Conservation (phyloP, 805 yeast species). For the Candida peoriensis region DNA sequence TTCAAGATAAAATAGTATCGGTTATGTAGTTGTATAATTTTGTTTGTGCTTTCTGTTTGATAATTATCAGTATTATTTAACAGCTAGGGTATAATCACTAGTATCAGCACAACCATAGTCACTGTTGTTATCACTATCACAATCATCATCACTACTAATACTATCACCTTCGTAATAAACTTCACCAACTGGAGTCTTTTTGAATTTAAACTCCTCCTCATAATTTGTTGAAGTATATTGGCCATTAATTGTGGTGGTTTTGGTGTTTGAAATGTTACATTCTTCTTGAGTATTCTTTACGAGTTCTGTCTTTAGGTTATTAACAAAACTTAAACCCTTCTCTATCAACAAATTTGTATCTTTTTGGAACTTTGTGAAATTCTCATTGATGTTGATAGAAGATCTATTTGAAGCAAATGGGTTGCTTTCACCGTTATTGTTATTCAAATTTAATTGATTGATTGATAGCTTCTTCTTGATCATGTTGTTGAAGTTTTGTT, state of each 20-base stretch:
- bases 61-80: too few species aligned
- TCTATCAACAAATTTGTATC: constrained; percentile 20
- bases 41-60: background rate
- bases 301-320: constrained; percentile 26
- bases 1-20: too few species aligned
- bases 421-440: background rate
- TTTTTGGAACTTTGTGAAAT: constrained; percentile 19
- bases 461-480: constrained; percentile 20
- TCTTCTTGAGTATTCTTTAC: constrained; percentile 25
- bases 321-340: constrained; percentile 18
- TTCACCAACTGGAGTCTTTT: too few species aligned
- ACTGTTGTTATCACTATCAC: constrained; percentile 19
- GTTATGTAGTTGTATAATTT: too few species aligned
- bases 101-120: constrained; percentile 24
- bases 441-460: constrained; percentile 9
- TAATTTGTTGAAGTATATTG: constrained; percentile 10
- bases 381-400: constrained; percentile 7
- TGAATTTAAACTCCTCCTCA: constrained; percentile 4
- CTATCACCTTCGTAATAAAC: constrained; percentile 9
- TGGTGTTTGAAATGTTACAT: too few species aligned
- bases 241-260: too few species aligned
- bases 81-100: constrained; percentile 22
- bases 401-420: constrained; percentile 3
- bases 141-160: constrained; percentile 17
- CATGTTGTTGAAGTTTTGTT: constrained; percentile 15